Percentiles rank a stretch among this genome's conserved stretches.
Conservation (phyloP, 805 yeast species). For the Cyberlindnera nakhonratchasimensis region DNA sequence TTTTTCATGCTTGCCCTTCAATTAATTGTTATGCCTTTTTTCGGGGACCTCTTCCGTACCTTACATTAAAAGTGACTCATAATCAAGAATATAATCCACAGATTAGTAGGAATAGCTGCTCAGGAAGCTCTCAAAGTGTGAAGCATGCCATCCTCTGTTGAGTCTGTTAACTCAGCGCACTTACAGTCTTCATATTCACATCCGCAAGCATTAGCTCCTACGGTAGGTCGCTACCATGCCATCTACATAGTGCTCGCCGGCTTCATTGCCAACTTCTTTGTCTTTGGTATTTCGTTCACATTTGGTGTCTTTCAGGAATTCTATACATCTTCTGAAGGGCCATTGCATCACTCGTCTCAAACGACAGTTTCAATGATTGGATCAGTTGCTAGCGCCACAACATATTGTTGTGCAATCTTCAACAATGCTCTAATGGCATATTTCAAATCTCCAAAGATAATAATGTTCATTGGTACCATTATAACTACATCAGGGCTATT, state of each 20-base stretch:
- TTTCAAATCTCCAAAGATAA: conserved; percentile 19
- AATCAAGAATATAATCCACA: too few species aligned
- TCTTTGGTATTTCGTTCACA: conserved; percentile 36
- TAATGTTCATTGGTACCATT: conserved; percentile 31
- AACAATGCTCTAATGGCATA: conserved; percentile 24
- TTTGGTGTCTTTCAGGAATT: conserved; percentile 38
- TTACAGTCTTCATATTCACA: not conserved
- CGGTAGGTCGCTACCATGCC: conserved; percentile 7
- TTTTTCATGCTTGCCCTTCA: too few species aligned
- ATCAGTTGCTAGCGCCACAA: conserved; percentile 31
- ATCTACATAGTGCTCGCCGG: conserved; percentile 20
- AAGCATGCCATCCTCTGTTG: too few species aligned
- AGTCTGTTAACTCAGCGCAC: too few species aligned
- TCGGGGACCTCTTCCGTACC: too few species aligned
- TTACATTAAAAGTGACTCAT: too few species aligned
- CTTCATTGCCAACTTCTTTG: conserved; percentile 30
- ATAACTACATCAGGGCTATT: conserved; percentile 31
- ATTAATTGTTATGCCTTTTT: too few species aligned
- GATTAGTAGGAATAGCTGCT: too few species aligned
- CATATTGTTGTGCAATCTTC: conserved; percentile 31
- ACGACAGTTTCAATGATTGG: conserved; percentile 35
- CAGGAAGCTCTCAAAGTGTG: too few species aligned
- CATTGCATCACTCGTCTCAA: conserved; percentile 25
- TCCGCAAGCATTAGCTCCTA: not conserved
- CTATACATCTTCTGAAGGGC: conserved; percentile 32